These are phyloP conservation scores for Wickerhamomyces pijperi DNA, from an alignment of 805 yeast genomes.

Conservation along the genomic window DNA sequence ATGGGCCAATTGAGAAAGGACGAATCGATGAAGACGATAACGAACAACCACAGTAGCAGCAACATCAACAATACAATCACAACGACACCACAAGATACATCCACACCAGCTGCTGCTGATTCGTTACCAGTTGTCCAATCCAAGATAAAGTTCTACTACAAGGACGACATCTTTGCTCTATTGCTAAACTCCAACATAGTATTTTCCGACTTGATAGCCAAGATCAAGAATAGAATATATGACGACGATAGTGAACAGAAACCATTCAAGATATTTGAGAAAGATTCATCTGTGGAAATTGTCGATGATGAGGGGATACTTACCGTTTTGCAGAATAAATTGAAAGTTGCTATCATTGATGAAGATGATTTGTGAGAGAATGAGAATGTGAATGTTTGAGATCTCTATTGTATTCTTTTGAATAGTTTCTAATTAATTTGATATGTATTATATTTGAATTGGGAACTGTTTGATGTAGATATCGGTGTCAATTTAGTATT, in stretches of 20 bases:
- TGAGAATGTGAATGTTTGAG: too few relatives aligned
- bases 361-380: slow-evolving; percentile 6
- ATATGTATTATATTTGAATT: too few relatives aligned
- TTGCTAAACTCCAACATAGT: slow-evolving; percentile 38
- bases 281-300: slow-evolving; percentile 24
- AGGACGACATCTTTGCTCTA: slow-evolving; percentile 73
- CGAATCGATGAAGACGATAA: neutral
- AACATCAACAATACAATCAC: slow-evolving; percentile 8
- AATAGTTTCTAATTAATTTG: too few relatives aligned
- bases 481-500: too few relatives aligned
- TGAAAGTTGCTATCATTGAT: slow-evolving; percentile 27
- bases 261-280: slow-evolving; percentile 24
- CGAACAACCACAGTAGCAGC: neutral
- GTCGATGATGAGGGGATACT: slow-evolving; percentile 22
- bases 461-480: too few relatives aligned
- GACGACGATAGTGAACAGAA: slow-evolving; percentile 16
- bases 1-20: slow-evolving; percentile 1
- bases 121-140: slow-evolving; percentile 14
- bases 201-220: slow-evolving; percentile 36
- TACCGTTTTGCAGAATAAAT: slow-evolving; percentile 22
- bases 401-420: too few relatives aligned
- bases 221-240: slow-evolving; percentile 41
- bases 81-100: slow-evolving; percentile 9
- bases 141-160: slow-evolving; percentile 67
- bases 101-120: slow-evolving; percentile 5